Evolutionary conservation across 352 stramenopile genomes (phyloP), one percentile per base, ranked within the genome.

Genomic region (Globisporangium polare): DNA sequence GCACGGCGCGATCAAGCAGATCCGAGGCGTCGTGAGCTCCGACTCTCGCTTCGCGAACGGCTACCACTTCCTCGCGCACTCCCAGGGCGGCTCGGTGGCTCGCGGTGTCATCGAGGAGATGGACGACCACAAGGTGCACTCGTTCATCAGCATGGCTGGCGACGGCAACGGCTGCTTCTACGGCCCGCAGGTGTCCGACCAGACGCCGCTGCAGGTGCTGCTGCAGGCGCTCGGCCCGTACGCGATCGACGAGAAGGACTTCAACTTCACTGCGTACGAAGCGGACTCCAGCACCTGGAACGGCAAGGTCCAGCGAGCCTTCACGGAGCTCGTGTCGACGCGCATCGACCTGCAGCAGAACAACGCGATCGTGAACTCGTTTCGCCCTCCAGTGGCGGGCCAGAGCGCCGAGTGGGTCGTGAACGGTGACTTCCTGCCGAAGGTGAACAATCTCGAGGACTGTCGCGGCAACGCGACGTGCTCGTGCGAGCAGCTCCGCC

Each of bases 111-210:
- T 82, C 26, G 76, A 88, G 64, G 47, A 80, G 41, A 82, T 79
- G 78, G 71, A 86, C 33, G 72, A 83, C 58, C 76, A 88, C 68
- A 79, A 80, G 1, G 71, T 72, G 4, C 63, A 86, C 45, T 72
- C 66, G 8, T 73, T 83, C 54, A 70, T 88, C 53, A 80, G 65
- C 26, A 43, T 88, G 12, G 76, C 76, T 0, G 74, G 71, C 4
- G 62, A 47, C 1, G 60, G 71, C 15, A 86, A 88, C 53, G 78
- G 78, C 35, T 41, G 71, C 27, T 88, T 86, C 51, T 77, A 80
- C 41, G 77, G 77, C 0, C 77, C 74, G 0, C 77, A 88, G 24
- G 37, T 53, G 0, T 60, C 20, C 0, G 72, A 81, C 52, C 7
- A 9, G 3, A 15, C 45, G 2, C 39, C 69, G 2, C 45, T 60